phyloP scores from a whole-genome alignment of 2,329 filamentous ascomycete genomes.

The Blastomyces parvus region DNA sequence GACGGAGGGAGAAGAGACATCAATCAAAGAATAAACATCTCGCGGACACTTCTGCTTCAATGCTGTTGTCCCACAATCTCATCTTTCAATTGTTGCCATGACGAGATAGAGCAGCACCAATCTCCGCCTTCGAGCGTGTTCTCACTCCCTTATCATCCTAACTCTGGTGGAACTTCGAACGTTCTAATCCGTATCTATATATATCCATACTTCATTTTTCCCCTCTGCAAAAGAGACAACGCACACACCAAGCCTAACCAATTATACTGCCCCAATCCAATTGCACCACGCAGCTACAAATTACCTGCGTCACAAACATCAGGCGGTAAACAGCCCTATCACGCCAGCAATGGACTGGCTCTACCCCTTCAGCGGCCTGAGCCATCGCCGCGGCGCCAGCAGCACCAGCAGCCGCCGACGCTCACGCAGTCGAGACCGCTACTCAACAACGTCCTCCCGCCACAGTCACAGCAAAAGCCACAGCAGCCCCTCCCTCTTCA shows the following conservation, averaged over 20 bases:
- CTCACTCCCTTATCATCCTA: neutral
- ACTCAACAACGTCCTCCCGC: slow-evolving; percentile 24
- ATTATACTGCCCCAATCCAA: neutral
- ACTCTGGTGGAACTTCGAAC: too few species aligned
- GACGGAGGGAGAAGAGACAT: too few species aligned
- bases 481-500: slow-evolving; percentile 41
- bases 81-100: neutral
- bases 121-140: neutral
- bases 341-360: slow-evolving; percentile 38
- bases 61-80: neutral
- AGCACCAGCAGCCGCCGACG: slow-evolving; percentile 27
- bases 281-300: neutral
- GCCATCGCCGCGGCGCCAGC: slow-evolving; percentile 19
- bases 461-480: slow-evolving; percentile 27
- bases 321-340: neutral
- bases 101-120: neutral
- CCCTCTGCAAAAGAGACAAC: neutral
- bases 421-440: slow-evolving; percentile 20
- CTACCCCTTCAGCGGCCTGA: slow-evolving; percentile 23
- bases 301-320: neutral
- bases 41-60: neutral
- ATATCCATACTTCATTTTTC: too few species aligned
- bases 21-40: too few species aligned
- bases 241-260: neutral
- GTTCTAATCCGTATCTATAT: too few species aligned